phyloP scores from a whole-genome alignment of 495 filamentous ascomycete genomes.

The Daldinia concentrica region DNA sequence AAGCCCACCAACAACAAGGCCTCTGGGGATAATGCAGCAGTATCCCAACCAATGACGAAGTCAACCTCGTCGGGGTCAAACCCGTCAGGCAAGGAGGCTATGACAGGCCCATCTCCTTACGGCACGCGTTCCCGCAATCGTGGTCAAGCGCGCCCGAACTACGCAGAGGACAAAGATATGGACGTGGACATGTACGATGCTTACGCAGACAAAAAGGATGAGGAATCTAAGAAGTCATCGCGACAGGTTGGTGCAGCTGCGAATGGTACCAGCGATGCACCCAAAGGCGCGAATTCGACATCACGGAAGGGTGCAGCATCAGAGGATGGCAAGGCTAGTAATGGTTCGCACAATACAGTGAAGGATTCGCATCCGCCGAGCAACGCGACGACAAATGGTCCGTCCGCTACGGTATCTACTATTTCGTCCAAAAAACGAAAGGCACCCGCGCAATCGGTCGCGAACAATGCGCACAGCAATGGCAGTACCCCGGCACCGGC shows the following conservation, averaged over 20 bases:
- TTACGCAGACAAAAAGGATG: constrained; percentile 59
- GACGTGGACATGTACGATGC: constrained; percentile 78
- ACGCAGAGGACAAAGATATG: constrained; percentile 94
- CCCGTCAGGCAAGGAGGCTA: constrained; percentile 50
- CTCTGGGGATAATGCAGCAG: constrained; percentile 42
- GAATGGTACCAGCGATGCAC: constrained; percentile 44
- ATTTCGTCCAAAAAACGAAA: constrained; percentile 79
- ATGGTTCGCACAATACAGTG: constrained; percentile 39
- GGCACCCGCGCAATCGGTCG: constrained; percentile 57
- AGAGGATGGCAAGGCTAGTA: constrained; percentile 57
- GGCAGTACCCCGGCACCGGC: constrained; percentile 61
- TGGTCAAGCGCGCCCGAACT: constrained; percentile 84
- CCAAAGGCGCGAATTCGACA: constrained; percentile 52
- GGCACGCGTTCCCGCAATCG: constrained; percentile 95
- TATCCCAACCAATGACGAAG: constrained; percentile 57
- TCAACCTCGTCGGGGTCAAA: constrained; percentile 53
- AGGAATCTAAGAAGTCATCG: constrained; percentile 60
- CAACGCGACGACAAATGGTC: constrained; percentile 57
- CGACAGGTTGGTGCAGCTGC: constrained; percentile 50
- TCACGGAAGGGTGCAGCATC: constrained; percentile 54
- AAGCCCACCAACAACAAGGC: constrained; percentile 43
- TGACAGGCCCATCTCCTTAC: constrained; percentile 71
- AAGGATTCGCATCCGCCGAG: constrained; percentile 43
- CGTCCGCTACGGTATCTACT: constrained; percentile 61
- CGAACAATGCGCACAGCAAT: constrained; percentile 45